phyloP scores from a whole-genome alignment of 225 moss, liverwort and hornwort species.

The Physcomitrium patens region DNA sequence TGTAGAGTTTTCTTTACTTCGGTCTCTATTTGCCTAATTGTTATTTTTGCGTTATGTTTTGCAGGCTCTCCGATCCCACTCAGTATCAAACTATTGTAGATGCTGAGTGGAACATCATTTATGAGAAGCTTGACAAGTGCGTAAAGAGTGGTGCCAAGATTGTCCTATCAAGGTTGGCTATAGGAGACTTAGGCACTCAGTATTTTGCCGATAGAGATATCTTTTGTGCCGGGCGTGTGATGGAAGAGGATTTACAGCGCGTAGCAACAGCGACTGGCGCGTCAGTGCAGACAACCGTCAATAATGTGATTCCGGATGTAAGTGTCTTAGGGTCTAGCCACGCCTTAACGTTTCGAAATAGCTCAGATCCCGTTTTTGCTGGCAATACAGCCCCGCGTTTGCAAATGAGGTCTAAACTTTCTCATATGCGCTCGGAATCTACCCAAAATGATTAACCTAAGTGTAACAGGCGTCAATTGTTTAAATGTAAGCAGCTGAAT shows the following conservation, averaged over 20 bases:
- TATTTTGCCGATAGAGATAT: constrained; percentile 97
- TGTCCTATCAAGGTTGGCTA: constrained; percentile 88
- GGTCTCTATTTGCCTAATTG: background rate
- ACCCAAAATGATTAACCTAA: too few species aligned
- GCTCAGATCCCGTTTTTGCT: too few species aligned
- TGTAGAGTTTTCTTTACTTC: too few species aligned
- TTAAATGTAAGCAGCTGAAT: too few species aligned
- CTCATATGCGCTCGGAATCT: too few species aligned
- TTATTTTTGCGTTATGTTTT: background rate
- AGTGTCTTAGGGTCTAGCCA: constrained; percentile 11
- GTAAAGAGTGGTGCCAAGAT: constrained; percentile 95
- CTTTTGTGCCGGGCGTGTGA: constrained; percentile 94
- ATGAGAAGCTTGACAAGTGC: constrained; percentile 95
- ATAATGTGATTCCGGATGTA: constrained; percentile 90
- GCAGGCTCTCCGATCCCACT: constrained; percentile 86
- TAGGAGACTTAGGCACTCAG: constrained; percentile 94
- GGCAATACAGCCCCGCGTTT: too few species aligned
- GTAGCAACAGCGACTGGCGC: constrained; percentile 88
- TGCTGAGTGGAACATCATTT: constrained; percentile 99
- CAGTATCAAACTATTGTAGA: constrained; percentile 98
- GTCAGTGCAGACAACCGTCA: constrained; percentile 94
- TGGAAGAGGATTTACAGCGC: constrained; percentile 91
- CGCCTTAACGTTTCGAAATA: too few species aligned
- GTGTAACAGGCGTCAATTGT: too few species aligned
- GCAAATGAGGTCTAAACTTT: too few species aligned